Evolutionary conservation across 257 asterid genomes (phyloP), one percentile per base, ranked within the genome.

Genomic region (Forsythia viridissima): DNA sequence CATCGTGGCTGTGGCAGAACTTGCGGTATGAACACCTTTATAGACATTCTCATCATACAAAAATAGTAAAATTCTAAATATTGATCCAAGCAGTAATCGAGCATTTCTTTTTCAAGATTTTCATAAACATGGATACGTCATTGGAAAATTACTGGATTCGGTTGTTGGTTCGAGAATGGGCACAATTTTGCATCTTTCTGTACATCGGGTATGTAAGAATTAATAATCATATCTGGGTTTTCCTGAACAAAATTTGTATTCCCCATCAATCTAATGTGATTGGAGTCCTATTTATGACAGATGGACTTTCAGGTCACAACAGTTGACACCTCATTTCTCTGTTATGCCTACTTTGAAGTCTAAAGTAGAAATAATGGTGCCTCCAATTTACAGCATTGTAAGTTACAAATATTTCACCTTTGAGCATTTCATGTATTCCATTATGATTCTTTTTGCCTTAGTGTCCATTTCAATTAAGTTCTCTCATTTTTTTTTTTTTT

Each of bases 301-400:
- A 82, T 94, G 97, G 98, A 89, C 86, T 76, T 92, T 92, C 74
- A 85, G 97, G 88, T 90, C 92, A 72, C 92, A 94, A 84, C 84
- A 88, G 78, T 40, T 89, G 73, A 88, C 88, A 13, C 92, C 97
- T 66, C 93, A 89, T 78, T 94, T 94, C 76, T 89, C 96, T 69
- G 85, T 94, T 78, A 94, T 91, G 94, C 97, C 98, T 2, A 21
- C 83, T 69, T 67, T 86, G 79, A 94, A 85, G 82, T 80, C 81
- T 61, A 79, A 79, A 70, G 85, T 80, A 75, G 85, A 78, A 76
- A 78, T 86, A 82, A 16, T 15, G 61, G 83, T 91, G 70, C 97
- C 97, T 82, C 98, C 97, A 76, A 90, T 94, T 79, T 92, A 94
- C 84, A 91, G 97, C 87, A 91, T 94, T 66, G 98, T 94, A 85